Evolutionary conservation across 768 basidiomycete genomes (phyloP).

Genomic region (Mycena indigotica): DNA sequence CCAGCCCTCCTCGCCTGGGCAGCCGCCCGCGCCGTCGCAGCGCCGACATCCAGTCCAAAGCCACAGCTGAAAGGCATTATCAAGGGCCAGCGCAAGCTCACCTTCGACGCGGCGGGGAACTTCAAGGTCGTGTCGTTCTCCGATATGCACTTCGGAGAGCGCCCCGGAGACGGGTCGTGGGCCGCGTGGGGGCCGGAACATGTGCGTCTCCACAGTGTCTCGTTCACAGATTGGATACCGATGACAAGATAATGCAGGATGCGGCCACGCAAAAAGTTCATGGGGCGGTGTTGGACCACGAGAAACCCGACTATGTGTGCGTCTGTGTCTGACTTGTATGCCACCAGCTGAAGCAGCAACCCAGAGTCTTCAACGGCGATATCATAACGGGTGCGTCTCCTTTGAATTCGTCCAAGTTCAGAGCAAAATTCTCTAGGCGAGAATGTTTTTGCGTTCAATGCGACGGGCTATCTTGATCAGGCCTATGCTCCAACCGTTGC

Average conservation of each 20-base stretch:
- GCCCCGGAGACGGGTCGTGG: background rate
- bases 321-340: no score
- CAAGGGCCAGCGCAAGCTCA: constrained; percentile 10
- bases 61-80: no score
- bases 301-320: constrained; percentile 21
- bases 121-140: constrained; percentile 25
- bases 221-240: background rate
- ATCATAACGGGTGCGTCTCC: constrained; percentile 17
- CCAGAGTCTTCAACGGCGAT: constrained; percentile 24
- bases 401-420: background rate
- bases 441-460: constrained; percentile 19
- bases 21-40: no score
- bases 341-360: no score
- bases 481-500: constrained; percentile 16
- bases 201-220: background rate
- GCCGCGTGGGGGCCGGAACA: background rate
- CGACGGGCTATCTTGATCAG: constrained; percentile 21
- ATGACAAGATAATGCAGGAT: constrained; percentile 6
- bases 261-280: constrained; percentile 15
- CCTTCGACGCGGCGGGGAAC: constrained; percentile 16
- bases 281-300: no score
- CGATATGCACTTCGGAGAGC: constrained; percentile 25
- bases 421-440: constrained; percentile 7
- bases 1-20: no score
- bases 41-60: no score